A percentile compares a stretch with the other conserved stretches of the same genome.
Conservation (phyloP, 1,284 basidiomycete genomes). For the Mycena citricolor region DNA sequence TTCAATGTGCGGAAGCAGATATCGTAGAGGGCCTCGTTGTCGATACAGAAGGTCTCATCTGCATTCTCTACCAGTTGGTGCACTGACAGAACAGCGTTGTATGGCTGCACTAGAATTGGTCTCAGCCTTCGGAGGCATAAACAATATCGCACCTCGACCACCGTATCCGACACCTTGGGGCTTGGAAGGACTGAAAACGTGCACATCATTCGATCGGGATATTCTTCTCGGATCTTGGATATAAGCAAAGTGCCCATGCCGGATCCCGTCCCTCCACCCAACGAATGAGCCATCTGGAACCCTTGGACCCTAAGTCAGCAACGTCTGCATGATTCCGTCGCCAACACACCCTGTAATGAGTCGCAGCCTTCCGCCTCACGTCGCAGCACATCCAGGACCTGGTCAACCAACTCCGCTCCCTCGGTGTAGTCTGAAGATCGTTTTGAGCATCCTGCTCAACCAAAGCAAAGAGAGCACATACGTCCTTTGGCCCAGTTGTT, state of each 20-base stretch:
- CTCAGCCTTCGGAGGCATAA: neutral
- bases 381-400: slow-evolving; percentile 86
- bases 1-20: slow-evolving; percentile 98
- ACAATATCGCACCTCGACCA: slow-evolving; percentile 72
- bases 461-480: slow-evolving; percentile 8
- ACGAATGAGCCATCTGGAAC: slow-evolving; percentile 95
- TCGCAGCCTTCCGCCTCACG: slow-evolving; percentile 91
- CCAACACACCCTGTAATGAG: slow-evolving; percentile 79
- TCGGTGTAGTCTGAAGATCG: slow-evolving; percentile 77
- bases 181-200: slow-evolving; percentile 95
- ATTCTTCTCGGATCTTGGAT: slow-evolving; percentile 91
- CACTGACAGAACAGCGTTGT: slow-evolving; percentile 93
- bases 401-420: slow-evolving; percentile 94
- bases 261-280: slow-evolving; percentile 95
- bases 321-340: no score
- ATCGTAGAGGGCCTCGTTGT: slow-evolving; percentile 97
- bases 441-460: neutral
- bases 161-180: slow-evolving; percentile 96
- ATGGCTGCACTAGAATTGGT: slow-evolving; percentile 54
- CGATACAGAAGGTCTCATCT: slow-evolving; percentile 94
- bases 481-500: slow-evolving; percentile 97
- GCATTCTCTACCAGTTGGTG: slow-evolving; percentile 97
- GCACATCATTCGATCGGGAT: slow-evolving; percentile 95
- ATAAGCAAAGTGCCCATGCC: slow-evolving; percentile 91
- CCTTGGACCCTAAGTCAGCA: no score